phyloP scores from a whole-genome alignment of 2,329 filamentous ascomycete genomes.

The Leptographium flavum region DNA sequence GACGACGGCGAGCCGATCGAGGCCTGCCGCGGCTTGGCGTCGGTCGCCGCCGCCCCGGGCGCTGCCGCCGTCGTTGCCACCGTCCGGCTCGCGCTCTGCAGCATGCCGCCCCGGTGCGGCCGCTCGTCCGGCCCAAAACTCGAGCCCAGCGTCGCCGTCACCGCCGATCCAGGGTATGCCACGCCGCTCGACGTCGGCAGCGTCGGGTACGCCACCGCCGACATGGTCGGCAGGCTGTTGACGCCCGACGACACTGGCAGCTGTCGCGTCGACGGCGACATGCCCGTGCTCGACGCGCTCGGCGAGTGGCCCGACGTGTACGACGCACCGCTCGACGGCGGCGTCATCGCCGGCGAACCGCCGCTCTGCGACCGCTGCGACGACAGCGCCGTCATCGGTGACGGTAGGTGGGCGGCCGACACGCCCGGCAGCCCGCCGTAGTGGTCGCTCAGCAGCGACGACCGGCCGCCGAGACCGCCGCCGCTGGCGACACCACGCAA shows the following conservation, averaged over 20 bases:
- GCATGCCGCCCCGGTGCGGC: conserved; percentile 51
- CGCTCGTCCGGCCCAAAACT: conserved; percentile 49
- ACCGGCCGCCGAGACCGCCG: conserved; percentile 17
- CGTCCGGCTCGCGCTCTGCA: conserved; percentile 40
- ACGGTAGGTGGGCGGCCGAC: conserved; percentile 43
- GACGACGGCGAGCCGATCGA: conserved; percentile 38
- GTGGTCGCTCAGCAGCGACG: conserved; percentile 15
- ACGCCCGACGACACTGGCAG: conserved; percentile 15
- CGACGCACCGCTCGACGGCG: conserved; percentile 60
- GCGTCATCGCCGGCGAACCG: conserved; percentile 64
- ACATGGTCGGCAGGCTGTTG: conserved; percentile 37
- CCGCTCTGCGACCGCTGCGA: conserved; percentile 26
- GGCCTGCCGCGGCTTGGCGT: conserved; percentile 25
- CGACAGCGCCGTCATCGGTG: conserved; percentile 41
- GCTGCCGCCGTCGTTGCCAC: conserved; percentile 13
- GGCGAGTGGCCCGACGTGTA: conserved; percentile 69
- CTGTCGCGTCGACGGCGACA: conserved; percentile 53
- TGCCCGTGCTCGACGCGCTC: conserved; percentile 52
- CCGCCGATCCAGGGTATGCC: conserved; percentile 49
- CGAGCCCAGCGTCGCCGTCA: conserved; percentile 57
- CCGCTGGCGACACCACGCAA: conserved; percentile 36
- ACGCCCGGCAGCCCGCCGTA: conserved; percentile 18
- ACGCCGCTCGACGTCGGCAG: conserved; percentile 48
- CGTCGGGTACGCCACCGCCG: conserved; percentile 57
- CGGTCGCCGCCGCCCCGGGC: conserved; percentile 6